Evolutionary conservation across 2,329 filamentous ascomycete species (phyloP), one percentile per base, ranked within the genome.

Genomic region (Diaporthe caulivora): DNA sequence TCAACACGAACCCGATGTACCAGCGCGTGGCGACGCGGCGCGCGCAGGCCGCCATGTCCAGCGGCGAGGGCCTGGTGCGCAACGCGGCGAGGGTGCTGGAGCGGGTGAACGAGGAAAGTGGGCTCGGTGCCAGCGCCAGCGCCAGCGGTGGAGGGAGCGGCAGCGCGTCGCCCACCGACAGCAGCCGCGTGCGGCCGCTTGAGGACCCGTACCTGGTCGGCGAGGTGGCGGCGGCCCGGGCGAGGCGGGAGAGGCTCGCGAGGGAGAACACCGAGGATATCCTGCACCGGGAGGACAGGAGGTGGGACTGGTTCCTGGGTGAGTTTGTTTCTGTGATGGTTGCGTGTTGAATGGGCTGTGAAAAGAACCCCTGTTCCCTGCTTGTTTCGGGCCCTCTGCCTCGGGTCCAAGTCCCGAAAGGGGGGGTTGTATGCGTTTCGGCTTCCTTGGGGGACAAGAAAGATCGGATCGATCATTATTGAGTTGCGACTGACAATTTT

Each of bases 151-250:
- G 34, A 5, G 9, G 5, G 5, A 57, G 54, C 34, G 75, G 71
- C 49, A 68, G 13, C 31, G 51, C 49, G 31, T 31, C 58, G 40
- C 69, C 71, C 40, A 74, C 77, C 49, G 77, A 68, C 62, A 77
- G 77, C 49, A 71, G 47, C 73, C 40, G 69, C 69, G 24, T 84
- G 51, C 84, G 87, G 9, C 91, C 90, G 3, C 84, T 92, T 24
- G 92, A 94, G 81, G 92, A 93, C 76, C 92, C 91, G 0, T 87
- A 91, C 72, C 83, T 93, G 13, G 92, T 93, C 2, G 92, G 92
- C 44, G 91, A 93, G 81, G 86, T 87, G 67, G 92, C 91, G 4
- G 92, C 92, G 2, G 84, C 85, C 13, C 81, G 86, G 75, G 90
- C 91, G 10, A 85, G 89, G 55, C 82, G 83, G n/a, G 88, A 89